A percentile compares a stretch with the other conserved stretches of the same genome.
Conservation (phyloP, 768 basidiomycete species). For the Suillus tomentosus region DNA sequence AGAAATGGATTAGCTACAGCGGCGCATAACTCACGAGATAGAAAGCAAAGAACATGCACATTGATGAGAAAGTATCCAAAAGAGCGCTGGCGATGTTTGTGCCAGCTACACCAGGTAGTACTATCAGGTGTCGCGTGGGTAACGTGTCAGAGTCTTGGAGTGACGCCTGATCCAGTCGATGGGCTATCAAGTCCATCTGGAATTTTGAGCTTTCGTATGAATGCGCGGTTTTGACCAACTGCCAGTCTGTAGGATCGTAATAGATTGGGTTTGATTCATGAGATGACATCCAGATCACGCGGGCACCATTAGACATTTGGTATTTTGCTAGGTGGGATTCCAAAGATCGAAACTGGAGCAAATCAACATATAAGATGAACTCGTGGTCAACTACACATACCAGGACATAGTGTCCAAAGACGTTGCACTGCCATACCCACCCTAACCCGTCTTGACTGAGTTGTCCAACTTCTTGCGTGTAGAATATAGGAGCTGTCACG, state of each 20-base stretch:
- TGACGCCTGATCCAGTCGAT: constrained; percentile 53
- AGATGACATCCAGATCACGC: constrained; percentile 83
- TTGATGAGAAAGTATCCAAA: constrained; percentile 45
- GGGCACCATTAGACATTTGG: constrained; percentile 43
- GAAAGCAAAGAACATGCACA: constrained; percentile 55
- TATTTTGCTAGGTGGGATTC: constrained; percentile 53
- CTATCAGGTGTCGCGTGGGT: constrained; percentile 52
- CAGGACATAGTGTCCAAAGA: constrained; percentile 79
- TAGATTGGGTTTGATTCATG: constrained; percentile 55
- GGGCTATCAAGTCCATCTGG: constrained; percentile 69
- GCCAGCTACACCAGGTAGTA: constrained; percentile 69
- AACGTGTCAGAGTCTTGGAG: constrained; percentile 23
- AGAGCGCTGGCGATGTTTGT: constrained; percentile 61
- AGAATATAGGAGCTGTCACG: constrained; percentile 56
- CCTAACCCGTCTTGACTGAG: constrained; percentile 71
- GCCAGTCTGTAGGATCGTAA: constrained; percentile 72
- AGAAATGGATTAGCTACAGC: constrained; percentile 3
- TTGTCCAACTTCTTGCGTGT: constrained; percentile 59
- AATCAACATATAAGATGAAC: constrained; percentile 9
- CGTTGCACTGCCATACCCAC: constrained; percentile 82
- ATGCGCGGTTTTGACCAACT: constrained; percentile 57
- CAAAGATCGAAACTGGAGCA: constrained; percentile 60
- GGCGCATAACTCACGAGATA: constrained; percentile 55
- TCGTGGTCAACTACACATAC: constrained; percentile 44
- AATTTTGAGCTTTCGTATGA: constrained; percentile 78